A percentile compares a stretch with the other conserved stretches of the same genome.
phyloP scores from a whole-genome alignment of 2,329 filamentous ascomycete genomes.

The Fusarium virguliforme region DNA sequence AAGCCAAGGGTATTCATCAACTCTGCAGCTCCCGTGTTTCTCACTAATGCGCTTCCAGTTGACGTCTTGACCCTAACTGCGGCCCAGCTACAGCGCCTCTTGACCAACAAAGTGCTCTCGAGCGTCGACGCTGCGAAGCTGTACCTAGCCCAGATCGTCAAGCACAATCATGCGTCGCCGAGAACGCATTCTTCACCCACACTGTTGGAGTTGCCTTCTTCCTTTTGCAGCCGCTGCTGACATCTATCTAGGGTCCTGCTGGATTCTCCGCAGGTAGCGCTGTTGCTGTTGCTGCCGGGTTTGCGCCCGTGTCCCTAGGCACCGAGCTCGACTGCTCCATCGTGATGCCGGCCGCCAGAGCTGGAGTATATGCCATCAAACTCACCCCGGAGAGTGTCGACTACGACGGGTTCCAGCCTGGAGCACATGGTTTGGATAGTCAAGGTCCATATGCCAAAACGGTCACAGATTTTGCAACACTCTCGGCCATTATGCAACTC shows the following conservation, averaged over 20 bases:
- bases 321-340: background rate
- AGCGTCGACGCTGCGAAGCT: background rate
- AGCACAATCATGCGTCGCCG: background rate
- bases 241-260: background rate
- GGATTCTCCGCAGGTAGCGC: background rate
- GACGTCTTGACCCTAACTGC: background rate
- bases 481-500: background rate
- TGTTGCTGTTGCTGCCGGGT: background rate
- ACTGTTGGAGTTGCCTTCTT: background rate
- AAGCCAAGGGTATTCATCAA: background rate
- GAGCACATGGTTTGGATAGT: background rate
- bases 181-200: background rate
- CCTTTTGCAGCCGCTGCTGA: background rate
- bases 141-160: background rate
- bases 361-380: background rate
- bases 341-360: background rate
- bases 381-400: background rate
- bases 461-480: background rate
- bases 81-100: background rate
- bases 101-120: background rate
- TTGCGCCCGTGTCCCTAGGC: background rate
- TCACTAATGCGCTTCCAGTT: background rate
- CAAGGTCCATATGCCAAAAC: background rate
- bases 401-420: background rate
- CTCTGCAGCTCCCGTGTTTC: background rate